These are phyloP conservation scores for Metarhizium album DNA, from an alignment of 2,329 filamentous ascomycete genomes.

Conservation along the genomic window DNA sequence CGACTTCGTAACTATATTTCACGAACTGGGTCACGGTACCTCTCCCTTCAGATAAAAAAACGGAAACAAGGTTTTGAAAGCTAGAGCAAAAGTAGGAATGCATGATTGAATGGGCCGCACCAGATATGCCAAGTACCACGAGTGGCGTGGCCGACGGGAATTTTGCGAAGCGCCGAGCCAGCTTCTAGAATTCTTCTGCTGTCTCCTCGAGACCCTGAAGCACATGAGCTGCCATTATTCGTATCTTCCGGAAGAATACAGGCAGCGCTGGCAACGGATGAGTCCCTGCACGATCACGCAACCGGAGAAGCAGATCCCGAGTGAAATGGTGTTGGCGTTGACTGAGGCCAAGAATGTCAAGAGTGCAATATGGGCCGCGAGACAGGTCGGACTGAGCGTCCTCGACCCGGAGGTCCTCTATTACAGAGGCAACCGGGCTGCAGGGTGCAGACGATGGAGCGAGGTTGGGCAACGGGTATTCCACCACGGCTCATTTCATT, in stretches of 20 bases:
- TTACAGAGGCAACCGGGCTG: neutral
- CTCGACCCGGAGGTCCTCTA: constrained; percentile 4
- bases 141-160: constrained; percentile 21
- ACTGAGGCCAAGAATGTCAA: constrained; percentile 40
- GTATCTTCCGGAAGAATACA: neutral
- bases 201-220: constrained; percentile 19
- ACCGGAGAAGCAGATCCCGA: constrained; percentile 23
- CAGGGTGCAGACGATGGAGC: neutral
- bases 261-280: constrained; percentile 10
- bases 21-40: constrained; percentile 19
- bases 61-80: neutral
- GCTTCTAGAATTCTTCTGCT: constrained; percentile 32
- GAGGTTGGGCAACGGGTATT: neutral
- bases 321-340: constrained; percentile 35
- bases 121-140: constrained; percentile 24
- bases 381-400: neutral
- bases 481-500: neutral
- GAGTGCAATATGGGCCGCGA: constrained; percentile 34
- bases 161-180: constrained; percentile 29
- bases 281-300: too few relatives aligned
- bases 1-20: constrained; percentile 3
- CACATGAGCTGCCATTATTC: constrained; percentile 30
- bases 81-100: constrained; percentile 9
- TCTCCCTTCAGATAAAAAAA: neutral
- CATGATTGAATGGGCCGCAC: constrained; percentile 26